Evolutionary conservation across 129 eudicot genomes (phyloP).

Genomic region (Saussurea involucrata): DNA sequence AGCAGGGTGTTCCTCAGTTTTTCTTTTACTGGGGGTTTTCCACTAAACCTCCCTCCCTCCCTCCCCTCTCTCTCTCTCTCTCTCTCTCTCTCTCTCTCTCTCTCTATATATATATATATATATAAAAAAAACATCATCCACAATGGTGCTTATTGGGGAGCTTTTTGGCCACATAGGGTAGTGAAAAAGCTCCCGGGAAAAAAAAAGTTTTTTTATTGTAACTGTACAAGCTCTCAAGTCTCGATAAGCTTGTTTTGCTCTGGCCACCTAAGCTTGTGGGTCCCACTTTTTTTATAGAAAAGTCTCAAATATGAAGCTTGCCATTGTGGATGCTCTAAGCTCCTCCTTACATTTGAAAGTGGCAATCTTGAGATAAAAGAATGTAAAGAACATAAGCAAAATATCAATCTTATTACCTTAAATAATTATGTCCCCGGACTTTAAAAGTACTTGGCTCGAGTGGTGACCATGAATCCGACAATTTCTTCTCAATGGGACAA

Average conservation of each 20-base stretch:
- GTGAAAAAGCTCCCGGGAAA: not conserved
- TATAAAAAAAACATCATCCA: not conserved
- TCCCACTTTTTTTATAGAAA: not conserved
- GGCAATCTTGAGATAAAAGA: not conserved
- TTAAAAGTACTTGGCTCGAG: conserved; percentile 75
- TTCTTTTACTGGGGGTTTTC: too few relatives aligned
- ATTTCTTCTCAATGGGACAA: conserved; percentile 79
- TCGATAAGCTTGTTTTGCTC: not conserved
- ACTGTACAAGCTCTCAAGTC: not conserved
- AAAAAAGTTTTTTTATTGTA: not conserved
- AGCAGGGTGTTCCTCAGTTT: too few relatives aligned
- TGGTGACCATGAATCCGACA: conserved; percentile 76
- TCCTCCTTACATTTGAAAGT: not conserved
- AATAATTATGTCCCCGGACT: conserved; percentile 70
- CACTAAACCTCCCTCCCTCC: too few relatives aligned
- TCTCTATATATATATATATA: too few relatives aligned
- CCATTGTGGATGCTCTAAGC: not conserved
- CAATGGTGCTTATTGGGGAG: not conserved
- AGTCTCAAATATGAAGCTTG: not conserved
- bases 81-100: too few relatives aligned
- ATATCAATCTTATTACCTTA: conserved; percentile 44
- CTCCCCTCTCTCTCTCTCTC: too few relatives aligned
- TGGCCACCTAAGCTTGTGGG: not conserved
- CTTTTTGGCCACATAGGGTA: not conserved
- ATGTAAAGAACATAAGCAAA: not conserved